Evolutionary conservation across 164 flowering plant genomes (phyloP).

Genomic region (Magnolia sinica): DNA sequence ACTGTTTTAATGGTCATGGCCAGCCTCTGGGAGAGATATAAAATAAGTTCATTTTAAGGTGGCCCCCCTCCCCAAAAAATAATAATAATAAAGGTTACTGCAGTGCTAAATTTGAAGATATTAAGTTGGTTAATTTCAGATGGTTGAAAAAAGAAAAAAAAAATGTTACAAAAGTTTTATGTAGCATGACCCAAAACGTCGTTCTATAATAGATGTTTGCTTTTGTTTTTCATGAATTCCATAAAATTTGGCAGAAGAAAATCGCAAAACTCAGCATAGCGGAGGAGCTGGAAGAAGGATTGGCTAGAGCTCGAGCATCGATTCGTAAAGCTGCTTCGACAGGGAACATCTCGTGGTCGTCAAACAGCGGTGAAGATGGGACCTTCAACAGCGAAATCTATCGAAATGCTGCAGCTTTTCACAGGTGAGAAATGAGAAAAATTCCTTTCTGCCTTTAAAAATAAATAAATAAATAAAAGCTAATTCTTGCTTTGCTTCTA

Average conservation of each 20-base stretch:
- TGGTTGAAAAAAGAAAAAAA: neutral
- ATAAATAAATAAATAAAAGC: neutral
- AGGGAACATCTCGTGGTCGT: slow-evolving; percentile 21
- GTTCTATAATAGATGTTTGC: neutral
- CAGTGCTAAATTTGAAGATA: neutral
- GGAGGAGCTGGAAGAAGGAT: slow-evolving; percentile 40
- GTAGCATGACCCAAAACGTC: neutral
- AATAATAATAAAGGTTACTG: neutral
- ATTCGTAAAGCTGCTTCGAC: slow-evolving; percentile 36
- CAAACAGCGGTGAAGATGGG: slow-evolving; percentile 9
- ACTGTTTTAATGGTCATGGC: no score
- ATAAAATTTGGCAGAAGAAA: slow-evolving; percentile 22
- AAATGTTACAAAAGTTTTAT: neutral
- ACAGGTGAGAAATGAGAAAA: slow-evolving; percentile 37
- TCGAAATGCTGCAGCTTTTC: slow-evolving; percentile 51
- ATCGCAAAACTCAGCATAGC: neutral
- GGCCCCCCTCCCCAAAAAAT: neutral
- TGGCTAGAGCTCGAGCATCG: slow-evolving; percentile 51
- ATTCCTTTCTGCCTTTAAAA: neutral
- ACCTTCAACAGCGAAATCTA: slow-evolving; percentile 26
- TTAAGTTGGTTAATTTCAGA: no score
- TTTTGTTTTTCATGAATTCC: neutral
- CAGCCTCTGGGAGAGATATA: no score
- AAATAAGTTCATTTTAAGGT: no score
- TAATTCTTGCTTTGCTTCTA: slow-evolving; percentile 5